phyloP scores from a whole-genome alignment of 129 eudicot genomes.

The Saussurea involucrata region DNA sequence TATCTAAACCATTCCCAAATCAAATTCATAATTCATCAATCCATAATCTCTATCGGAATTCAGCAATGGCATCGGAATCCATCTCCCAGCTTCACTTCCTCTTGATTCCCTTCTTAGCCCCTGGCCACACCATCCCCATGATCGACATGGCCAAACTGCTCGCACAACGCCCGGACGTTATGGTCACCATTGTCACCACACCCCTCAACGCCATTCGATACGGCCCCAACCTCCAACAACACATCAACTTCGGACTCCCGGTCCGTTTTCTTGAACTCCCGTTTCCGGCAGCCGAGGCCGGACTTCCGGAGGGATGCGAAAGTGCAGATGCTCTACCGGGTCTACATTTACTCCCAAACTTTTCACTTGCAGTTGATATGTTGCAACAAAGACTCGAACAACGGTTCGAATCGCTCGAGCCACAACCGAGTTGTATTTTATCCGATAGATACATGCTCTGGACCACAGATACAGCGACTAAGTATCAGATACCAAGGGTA shows the following conservation, averaged over 20 bases:
- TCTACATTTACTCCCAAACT: constrained; percentile 13
- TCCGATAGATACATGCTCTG: constrained; percentile 42
- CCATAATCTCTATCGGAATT: neutral
- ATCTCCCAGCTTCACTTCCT: constrained; percentile 39
- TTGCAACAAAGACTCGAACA: constrained; percentile 34
- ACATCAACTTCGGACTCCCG: constrained; percentile 30
- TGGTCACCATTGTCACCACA: constrained; percentile 40
- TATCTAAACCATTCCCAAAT: neutral
- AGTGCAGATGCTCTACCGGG: constrained; percentile 47
- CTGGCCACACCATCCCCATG: constrained; percentile 58
- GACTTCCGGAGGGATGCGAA: constrained; percentile 63
- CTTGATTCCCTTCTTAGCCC: constrained; percentile 43
- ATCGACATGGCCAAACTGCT: constrained; percentile 45
- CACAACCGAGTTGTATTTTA: constrained; percentile 37
- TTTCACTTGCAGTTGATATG: constrained; percentile 28
- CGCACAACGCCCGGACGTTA: constrained; percentile 21
- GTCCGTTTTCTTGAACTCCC: constrained; percentile 33
- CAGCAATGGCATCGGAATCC: constrained; percentile 12
- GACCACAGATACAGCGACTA: constrained; percentile 39
- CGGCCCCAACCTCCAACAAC: constrained; percentile 23
- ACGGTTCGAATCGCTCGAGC: constrained; percentile 33
- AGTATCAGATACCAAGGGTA: constrained; percentile 42
- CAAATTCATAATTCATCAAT: neutral
- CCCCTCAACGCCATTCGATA: constrained; percentile 32
- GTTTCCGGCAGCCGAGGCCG: constrained; percentile 40